Evolutionary conservation across 1,139 yeast genomes (phyloP), one percentile per base, ranked within the genome.

Genomic region (Lodderomyces parapsilosis): DNA sequence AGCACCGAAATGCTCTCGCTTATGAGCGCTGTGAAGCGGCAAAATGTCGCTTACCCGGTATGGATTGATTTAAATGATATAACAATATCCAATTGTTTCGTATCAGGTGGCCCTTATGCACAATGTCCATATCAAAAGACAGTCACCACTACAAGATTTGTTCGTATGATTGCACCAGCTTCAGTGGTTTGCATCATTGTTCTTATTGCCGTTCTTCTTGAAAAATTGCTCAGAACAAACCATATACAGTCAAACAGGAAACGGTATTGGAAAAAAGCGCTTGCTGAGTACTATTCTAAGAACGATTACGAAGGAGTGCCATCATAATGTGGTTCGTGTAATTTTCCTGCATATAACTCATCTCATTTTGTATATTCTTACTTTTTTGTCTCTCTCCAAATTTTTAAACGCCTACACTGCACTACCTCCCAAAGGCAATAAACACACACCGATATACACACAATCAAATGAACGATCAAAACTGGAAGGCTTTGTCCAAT

Each of bases 31-130:
- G 52, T 63, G 23, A 59, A 43, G 11, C 30, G 49, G 30, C 43
- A 49, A 6, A 52, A 55, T 5, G 49, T 52, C 1, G 54, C 49
- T 6, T 61, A 51, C 18, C 74, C 77, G 0, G 70, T 84, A 0
- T 93, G 98, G 98, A 78, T 90, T 3, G 93, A 90, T 60, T 54
- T 90, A 49, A 93, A 93, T 59, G 89, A 93, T 24, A 73, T 93
- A 14, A 78, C 89, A 0, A 81, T 82, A 5, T 63, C 76, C 14
- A 76, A 81, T 43, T 91, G 99, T 59, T 91, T 94, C 90, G 91
- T 90, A 2, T 65, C 81, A 1, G 97, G 96, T 2, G 96, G 96
- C 0, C 81, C 91, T 0, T 74, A 78, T 48, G 84, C 94, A 0
- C 62, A 66, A 27, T 91, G 99, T 59, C 96, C 96, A 0, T 91